Percentiles rank a stretch among this genome's conserved stretches.
Evolutionary conservation across 257 asterid species (phyloP).

Genomic region (Solanum stenotomum): DNA sequence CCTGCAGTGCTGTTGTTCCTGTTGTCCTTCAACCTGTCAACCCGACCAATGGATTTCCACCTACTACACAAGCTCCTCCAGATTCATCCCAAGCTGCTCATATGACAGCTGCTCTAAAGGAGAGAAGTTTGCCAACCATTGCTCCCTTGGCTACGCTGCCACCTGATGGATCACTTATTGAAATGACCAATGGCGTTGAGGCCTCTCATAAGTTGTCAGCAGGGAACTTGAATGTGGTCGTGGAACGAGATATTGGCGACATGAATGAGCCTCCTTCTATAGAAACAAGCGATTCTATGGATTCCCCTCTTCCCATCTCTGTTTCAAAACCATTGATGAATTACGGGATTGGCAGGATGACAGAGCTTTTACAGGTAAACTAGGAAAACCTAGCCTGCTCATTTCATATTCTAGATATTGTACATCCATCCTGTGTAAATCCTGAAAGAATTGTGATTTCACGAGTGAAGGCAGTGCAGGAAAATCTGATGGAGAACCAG

Average conservation of each 20-base stretch:
- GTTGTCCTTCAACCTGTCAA: slow-evolving; percentile 49
- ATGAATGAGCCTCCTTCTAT: slow-evolving; percentile 10
- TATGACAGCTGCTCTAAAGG: slow-evolving; percentile 31
- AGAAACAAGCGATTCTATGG: slow-evolving; percentile 9
- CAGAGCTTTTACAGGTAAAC: slow-evolving; percentile 80
- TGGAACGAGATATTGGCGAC: slow-evolving; percentile 22
- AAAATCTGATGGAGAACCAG: slow-evolving; percentile 45
- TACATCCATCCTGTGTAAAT: neutral
- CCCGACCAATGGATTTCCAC: slow-evolving; percentile 19
- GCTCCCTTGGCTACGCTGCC: slow-evolving; percentile 55
- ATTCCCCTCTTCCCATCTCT: slow-evolving; percentile 8
- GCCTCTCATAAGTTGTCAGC: neutral
- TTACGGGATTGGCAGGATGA: slow-evolving; percentile 72
- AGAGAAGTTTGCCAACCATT: slow-evolving; percentile 42
- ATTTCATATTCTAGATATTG: neutral
- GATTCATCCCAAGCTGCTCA: slow-evolving; percentile 14
- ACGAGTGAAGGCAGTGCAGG: slow-evolving; percentile 67
- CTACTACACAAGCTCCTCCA: slow-evolving; percentile 11
- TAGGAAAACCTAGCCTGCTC: neutral
- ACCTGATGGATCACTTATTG: slow-evolving; percentile 35
- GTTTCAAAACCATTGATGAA: slow-evolving; percentile 30
- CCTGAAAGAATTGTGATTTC: slow-evolving; percentile 2
- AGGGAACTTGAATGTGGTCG: slow-evolving; percentile 9
- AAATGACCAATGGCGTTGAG: slow-evolving; percentile 1
- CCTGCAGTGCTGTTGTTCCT: slow-evolving; percentile 43